Base-by-base conservation (phyloP, 2,329 filamentous ascomycete species). In the Cucurbitaria berberidis region DNA sequence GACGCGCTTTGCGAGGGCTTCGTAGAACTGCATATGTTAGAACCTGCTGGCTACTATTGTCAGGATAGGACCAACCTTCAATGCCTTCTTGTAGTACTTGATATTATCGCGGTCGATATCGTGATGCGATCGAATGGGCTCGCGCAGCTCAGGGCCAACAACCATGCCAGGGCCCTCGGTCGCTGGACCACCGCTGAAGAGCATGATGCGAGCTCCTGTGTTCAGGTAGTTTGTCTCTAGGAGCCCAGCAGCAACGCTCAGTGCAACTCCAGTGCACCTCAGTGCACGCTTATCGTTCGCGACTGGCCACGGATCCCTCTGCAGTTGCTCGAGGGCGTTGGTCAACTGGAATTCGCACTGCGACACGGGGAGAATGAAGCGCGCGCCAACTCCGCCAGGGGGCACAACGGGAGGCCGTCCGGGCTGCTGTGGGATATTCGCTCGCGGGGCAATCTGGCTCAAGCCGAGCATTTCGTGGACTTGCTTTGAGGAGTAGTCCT, bases 391-490 rank as follows among this genome's bases (percentile, higher is more conserved):
- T 36, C 91, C 90, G 76, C 90, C 87, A 10, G 89, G 85, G 64
- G 89, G 84, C 10, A 50, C 45, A 62, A 73, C 61, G 5, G 86
- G 84, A 35, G 89, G 86, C 44, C 91, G 86, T 58, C 91, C 90
- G 41, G 90, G 88, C 66, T 89, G 87, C 53, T 86, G 86, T 77
- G 89, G 86, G 71, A 84, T 79, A 41, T 66, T 68, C 21, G 92
- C 91, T 61, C 95, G 87, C 59, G 91, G 76, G 30, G 86, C 86
- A 21, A 89, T 82, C 18, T 89, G 84, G 42, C 88, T 82, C 48
- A 97, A 82, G 24, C 93, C 95, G 45, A 99, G 87, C 95, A 99
- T 99, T 72, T 99, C 95, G 76, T 98, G 93, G n/a, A 99, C 92
- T 74, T 98, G 93, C 80, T 98, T 98, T 48, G 93, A 90, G n/a